These are phyloP conservation scores for Tubosaeta sp. DNA, from an alignment of 768 basidiomycete genomes.

Conservation along the genomic window DNA sequence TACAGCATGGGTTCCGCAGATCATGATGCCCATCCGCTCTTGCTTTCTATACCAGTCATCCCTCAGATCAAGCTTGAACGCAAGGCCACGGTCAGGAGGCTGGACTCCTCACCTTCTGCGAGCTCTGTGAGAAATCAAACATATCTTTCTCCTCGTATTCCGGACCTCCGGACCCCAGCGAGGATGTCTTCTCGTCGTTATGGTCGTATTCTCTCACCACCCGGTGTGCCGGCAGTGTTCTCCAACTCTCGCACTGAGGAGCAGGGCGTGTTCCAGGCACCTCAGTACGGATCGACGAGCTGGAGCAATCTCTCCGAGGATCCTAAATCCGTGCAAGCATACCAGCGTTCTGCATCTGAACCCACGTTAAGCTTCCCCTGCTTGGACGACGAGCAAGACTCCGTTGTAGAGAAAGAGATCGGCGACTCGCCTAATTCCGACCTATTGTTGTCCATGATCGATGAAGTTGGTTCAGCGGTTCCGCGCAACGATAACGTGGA, in stretches of 20 bases:
- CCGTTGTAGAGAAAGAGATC: slow-evolving; percentile 1
- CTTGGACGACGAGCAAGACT: slow-evolving; percentile 7
- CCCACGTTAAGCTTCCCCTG: neutral
- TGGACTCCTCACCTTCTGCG: neutral
- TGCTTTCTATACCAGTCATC: slow-evolving; percentile 28
- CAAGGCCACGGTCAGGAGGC: slow-evolving; percentile 21
- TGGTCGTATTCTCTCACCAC: slow-evolving; percentile 2
- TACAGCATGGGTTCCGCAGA: slow-evolving; percentile 27
- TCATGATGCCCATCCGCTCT: slow-evolving; percentile 16
- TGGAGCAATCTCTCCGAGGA: neutral
- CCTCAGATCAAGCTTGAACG: slow-evolving; percentile 26
- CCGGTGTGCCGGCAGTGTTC: neutral
- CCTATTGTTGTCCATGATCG: slow-evolving; percentile 8
- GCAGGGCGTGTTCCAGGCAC: neutral
- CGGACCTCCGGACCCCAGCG: slow-evolving; percentile 7
- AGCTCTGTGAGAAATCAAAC: neutral
- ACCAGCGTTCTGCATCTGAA: slow-evolving; percentile 10
- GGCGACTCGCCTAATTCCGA: slow-evolving; percentile 12
- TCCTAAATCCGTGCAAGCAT: neutral
- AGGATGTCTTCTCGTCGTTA: slow-evolving; percentile 18
- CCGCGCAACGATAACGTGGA: neutral
- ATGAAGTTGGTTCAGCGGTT: slow-evolving; percentile 3
- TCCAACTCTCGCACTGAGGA: neutral
- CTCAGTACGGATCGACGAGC: neutral
- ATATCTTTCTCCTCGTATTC: slow-evolving; percentile 21